Evolutionary conservation across 2,329 filamentous ascomycete species (phyloP).

Genomic region (Teratosphaeria pseudoeucalypti): DNA sequence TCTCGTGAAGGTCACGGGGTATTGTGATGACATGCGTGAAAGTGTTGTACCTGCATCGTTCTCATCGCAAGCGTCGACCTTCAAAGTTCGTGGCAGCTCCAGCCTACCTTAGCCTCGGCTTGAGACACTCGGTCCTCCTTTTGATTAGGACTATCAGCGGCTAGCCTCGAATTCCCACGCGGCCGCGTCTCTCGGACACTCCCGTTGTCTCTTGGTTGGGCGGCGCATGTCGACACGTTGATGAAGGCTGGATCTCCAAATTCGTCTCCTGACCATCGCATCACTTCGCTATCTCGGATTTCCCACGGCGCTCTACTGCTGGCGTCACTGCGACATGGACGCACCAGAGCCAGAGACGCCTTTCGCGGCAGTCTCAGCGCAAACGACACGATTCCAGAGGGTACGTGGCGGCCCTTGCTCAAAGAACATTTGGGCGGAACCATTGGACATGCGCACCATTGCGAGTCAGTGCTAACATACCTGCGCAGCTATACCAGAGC

Average conservation of each 20-base stretch:
- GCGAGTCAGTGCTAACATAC: neutral
- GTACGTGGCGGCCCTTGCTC: constrained; percentile 39
- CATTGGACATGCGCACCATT: neutral
- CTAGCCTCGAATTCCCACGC: neutral
- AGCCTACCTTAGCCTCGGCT: neutral
- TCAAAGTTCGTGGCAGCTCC: neutral
- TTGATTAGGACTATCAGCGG: neutral
- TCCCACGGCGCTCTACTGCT: neutral
- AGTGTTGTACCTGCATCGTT: neutral
- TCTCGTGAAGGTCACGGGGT: neutral
- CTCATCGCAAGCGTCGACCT: neutral
- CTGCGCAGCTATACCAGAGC: constrained; percentile 73
- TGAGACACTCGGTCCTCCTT: neutral
- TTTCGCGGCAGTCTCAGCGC: constrained; percentile 79
- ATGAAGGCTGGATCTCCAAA: neutral
- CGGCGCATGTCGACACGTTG: neutral
- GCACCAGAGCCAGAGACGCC: constrained; percentile 81
- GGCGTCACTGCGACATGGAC: constrained; percentile 54
- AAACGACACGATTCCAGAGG: constrained; percentile 65
- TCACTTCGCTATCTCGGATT: neutral
- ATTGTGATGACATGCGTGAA: neutral
- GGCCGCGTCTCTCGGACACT: neutral
- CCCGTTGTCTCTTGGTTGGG: neutral
- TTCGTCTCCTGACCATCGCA: neutral
- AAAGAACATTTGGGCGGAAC: neutral